Evolutionary conservation across 352 stramenopile genomes (phyloP).

Genomic region (Pythium dissimile): DNA sequence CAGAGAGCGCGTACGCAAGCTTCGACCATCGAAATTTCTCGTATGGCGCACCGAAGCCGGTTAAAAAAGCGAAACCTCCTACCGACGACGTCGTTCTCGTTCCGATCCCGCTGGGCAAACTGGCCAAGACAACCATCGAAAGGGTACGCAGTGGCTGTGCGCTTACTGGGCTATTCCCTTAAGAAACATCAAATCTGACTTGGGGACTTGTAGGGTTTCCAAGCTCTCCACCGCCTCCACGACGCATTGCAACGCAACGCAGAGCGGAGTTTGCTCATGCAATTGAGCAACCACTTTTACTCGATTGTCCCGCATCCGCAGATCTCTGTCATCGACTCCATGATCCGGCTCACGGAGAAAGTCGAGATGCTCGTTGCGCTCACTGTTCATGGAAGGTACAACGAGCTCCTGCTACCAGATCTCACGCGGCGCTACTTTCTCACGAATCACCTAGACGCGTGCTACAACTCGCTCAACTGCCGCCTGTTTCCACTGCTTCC

Average conservation of each 20-base stretch:
- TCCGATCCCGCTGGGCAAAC: constrained; percentile 31
- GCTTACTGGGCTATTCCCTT: not conserved
- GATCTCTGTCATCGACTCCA: constrained; percentile 58
- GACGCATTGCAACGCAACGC: constrained; percentile 43
- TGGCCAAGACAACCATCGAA: constrained; percentile 46
- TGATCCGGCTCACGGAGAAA: constrained; percentile 62
- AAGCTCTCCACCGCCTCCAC: constrained; percentile 58
- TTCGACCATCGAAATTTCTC: constrained; percentile 9
- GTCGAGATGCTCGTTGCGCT: constrained; percentile 56
- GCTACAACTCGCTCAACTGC: constrained; percentile 51
- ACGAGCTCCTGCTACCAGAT: constrained; percentile 25
- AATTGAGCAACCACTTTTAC: constrained; percentile 66
- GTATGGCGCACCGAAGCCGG: constrained; percentile 26
- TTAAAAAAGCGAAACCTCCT: not conserved
- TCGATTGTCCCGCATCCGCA: constrained; percentile 57
- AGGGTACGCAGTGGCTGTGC: not conserved
- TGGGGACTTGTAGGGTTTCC: constrained; percentile 35
- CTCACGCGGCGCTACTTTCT: constrained; percentile 35
- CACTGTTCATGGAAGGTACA: constrained; percentile 36
- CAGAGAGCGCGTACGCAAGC: constrained; percentile 27
- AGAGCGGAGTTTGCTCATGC: constrained; percentile 31
- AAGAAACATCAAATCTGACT: not conserved
- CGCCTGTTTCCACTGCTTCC: constrained; percentile 40
- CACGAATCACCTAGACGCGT: constrained; percentile 63
- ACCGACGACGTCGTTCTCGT: constrained; percentile 5